Conservation (phyloP, 139 green algal species). For the Yamagishiella unicocca region DNA sequence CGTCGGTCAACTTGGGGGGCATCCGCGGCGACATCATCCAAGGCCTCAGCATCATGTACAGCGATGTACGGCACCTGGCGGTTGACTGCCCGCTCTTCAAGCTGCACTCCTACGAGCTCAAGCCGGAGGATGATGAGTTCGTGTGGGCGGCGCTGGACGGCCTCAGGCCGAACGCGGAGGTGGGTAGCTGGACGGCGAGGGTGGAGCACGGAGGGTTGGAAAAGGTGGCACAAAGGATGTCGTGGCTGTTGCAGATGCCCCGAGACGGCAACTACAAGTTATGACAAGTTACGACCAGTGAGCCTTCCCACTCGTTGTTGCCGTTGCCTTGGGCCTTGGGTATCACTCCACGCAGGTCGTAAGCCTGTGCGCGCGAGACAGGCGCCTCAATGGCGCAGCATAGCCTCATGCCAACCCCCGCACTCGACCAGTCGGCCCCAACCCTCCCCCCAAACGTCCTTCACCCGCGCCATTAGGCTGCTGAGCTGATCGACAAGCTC, state of each 20-base stretch:
- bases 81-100: slow-evolving; percentile 55
- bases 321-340: background rate
- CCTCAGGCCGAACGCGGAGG: slow-evolving; percentile 32
- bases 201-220: background rate
- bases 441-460: background rate
- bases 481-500: background rate
- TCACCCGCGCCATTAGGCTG: background rate
- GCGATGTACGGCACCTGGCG: background rate
- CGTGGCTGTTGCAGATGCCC: background rate
- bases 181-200: background rate
- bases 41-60: background rate
- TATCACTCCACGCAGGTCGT: too few species aligned
- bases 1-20: background rate
- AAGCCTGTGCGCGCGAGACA: too few species aligned
- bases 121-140: slow-evolving; percentile 20
- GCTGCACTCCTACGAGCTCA: background rate
- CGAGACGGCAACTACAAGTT: too few species aligned
- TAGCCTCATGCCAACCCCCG: too few species aligned
- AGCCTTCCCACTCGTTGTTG: too few species aligned
- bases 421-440: too few species aligned
- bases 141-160: slow-evolving; percentile 51
- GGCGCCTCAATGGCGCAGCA: too few species aligned
- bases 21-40: background rate
- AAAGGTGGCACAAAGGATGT: background rate
- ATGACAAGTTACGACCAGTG: too few species aligned